Evolutionary conservation across 2,329 filamentous ascomycete species (phyloP).

Genomic region (Cladophialophora chaetospira): DNA sequence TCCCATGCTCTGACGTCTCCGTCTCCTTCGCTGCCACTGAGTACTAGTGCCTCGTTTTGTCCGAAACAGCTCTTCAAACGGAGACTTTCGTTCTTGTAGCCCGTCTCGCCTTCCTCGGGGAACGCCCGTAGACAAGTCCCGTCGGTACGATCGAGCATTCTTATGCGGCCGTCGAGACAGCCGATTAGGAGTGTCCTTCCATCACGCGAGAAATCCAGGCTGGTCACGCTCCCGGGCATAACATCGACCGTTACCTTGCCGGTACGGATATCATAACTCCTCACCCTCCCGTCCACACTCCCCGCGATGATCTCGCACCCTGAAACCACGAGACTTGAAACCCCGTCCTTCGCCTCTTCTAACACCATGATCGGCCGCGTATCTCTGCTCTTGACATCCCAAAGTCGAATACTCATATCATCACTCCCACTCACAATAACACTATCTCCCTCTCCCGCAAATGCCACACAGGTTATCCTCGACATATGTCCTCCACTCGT

Average conservation of each 20-base stretch:
- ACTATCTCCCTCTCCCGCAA: conserved; percentile 71
- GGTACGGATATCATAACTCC: conserved; percentile 80
- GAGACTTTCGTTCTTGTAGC: conserved; percentile 66
- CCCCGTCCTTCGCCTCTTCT: conserved; percentile 70
- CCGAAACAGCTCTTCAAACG: conserved; percentile 77
- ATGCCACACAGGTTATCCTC: conserved; percentile 75
- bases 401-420: conserved; percentile 74
- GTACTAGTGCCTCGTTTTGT: conserved; percentile 71
- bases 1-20: conserved; percentile 81
- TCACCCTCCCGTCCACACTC: conserved; percentile 80
- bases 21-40: conserved; percentile 78
- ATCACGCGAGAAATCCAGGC: conserved; percentile 69
- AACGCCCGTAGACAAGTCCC: conserved; percentile 76
- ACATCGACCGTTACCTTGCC: conserved; percentile 72
- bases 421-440: conserved; percentile 73
- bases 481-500: conserved; percentile 62
- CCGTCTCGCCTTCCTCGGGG: conserved; percentile 43
- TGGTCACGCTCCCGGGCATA: conserved; percentile 70
- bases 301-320: conserved; percentile 62
- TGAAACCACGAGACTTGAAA: conserved; percentile 23
- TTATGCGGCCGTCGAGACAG: conserved; percentile 72
- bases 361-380: conserved; percentile 72
- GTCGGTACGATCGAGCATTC: conserved; percentile 76
- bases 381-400: conserved; percentile 64
- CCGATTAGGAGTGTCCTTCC: conserved; percentile 74